Evolutionary conservation across 441 rosid species (phyloP).

Genomic region (Eruca vesicaria): DNA sequence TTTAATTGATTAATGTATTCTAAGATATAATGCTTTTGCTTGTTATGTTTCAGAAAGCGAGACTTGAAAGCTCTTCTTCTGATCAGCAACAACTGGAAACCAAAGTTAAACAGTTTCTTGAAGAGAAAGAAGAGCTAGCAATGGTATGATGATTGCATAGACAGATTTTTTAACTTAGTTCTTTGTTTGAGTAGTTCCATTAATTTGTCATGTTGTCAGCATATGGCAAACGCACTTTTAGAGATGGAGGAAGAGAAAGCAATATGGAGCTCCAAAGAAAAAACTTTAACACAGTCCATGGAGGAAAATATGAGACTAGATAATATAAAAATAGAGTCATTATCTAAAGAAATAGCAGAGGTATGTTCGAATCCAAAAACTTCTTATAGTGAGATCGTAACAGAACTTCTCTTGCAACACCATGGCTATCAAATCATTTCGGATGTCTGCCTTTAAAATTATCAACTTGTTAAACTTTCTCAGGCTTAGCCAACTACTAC

Average conservation of each 20-base stretch:
- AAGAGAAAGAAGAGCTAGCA: constrained; percentile 92
- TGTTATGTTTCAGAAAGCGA: constrained; percentile 46
- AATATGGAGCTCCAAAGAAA: constrained; percentile 78
- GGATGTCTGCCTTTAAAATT: no score
- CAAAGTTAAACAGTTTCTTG: constrained; percentile 48
- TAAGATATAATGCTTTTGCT: not conserved
- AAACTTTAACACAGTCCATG: constrained; percentile 55
- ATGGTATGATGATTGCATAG: constrained; percentile 49
- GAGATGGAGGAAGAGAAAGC: constrained; percentile 96
- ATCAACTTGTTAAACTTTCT: not conserved
- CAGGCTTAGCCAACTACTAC: not conserved
- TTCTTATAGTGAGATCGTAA: not conserved
- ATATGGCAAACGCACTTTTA: constrained; percentile 74
- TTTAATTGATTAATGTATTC: constrained; percentile 8
- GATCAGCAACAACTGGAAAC: constrained; percentile 57
- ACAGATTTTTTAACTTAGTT: constrained; percentile 9
- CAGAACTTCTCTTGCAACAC: constrained; percentile 3
- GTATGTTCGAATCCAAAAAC: constrained; percentile 40
- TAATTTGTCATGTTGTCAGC: constrained; percentile 46
- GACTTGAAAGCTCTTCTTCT: constrained; percentile 62
- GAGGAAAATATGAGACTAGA: constrained; percentile 55
- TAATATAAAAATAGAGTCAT: constrained; percentile 43
- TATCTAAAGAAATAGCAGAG: constrained; percentile 56
- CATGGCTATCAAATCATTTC: not conserved
- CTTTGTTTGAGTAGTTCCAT: constrained; percentile 8